A percentile compares a stretch with the other conserved stretches of the same genome.
Evolutionary conservation across 495 filamentous ascomycete genomes (phyloP).

Genomic region (Talaromyces nanjingensis): DNA sequence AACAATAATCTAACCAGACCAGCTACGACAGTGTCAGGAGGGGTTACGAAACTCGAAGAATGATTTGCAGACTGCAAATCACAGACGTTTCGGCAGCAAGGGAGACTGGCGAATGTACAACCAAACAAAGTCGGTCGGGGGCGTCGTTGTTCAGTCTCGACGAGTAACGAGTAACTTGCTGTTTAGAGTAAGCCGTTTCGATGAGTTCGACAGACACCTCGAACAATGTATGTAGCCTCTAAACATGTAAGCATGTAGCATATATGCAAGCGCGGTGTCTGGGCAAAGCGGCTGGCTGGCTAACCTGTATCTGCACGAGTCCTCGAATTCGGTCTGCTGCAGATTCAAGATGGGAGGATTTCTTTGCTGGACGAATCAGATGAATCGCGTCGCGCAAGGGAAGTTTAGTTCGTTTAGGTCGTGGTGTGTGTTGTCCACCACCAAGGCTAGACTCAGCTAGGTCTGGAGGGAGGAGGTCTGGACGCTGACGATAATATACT

Average conservation of each 20-base stretch:
- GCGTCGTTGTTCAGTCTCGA: neutral
- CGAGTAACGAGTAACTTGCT: neutral
- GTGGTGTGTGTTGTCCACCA: neutral
- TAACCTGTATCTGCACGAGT: neutral
- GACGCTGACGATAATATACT: neutral
- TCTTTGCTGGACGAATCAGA: slow-evolving; percentile 1
- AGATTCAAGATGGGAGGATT: neutral
- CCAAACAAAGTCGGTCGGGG: neutral
- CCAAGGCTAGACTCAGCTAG: neutral
- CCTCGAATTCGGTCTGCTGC: slow-evolving; percentile 20
- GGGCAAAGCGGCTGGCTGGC: neutral
- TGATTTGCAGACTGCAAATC: neutral
- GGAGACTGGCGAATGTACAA: neutral
- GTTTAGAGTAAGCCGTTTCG: neutral
- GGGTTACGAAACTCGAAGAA: neutral
- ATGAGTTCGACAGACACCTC: neutral
- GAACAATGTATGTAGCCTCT: neutral
- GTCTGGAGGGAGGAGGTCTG: neutral
- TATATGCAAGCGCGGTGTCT: slow-evolving; percentile 1
- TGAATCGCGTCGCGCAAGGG: neutral
- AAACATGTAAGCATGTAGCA: neutral
- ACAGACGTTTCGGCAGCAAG: neutral
- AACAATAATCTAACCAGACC: neutral
- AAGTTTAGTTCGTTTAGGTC: neutral
- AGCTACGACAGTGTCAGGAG: neutral